Percentiles rank a stretch among this genome's conserved stretches.
Conservation (phyloP, 1,139 yeast genomes). For the Yamadazyma epiphylla region DNA sequence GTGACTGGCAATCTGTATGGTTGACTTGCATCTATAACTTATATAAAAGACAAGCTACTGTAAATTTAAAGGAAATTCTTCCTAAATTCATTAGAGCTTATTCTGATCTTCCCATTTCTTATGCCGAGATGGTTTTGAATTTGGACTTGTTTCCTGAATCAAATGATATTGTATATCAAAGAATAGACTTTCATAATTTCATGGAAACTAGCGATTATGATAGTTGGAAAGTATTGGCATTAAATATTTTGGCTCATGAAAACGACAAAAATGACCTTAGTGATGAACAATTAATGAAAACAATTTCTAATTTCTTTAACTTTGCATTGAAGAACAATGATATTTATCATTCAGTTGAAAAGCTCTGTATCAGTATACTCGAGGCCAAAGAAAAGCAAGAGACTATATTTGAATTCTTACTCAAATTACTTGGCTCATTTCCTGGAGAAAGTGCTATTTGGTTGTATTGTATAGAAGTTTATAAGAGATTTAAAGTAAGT, state of each 20-base stretch:
- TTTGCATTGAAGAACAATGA: conserved; percentile 29
- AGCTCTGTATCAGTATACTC: conserved; percentile 27
- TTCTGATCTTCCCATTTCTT: conserved; percentile 19
- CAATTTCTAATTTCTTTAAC: conserved; percentile 11
- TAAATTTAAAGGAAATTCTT: conserved; percentile 6
- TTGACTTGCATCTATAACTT: conserved; percentile 21
- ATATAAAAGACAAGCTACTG: conserved; percentile 12
- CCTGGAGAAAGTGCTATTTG: conserved; percentile 50
- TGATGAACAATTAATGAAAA: conserved; percentile 8
- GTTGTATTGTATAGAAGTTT: conserved; percentile 43
- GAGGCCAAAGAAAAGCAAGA: conserved; percentile 20
- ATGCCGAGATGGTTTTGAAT: conserved; percentile 22
- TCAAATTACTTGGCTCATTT: no score
- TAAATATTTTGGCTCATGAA: conserved; percentile 23
- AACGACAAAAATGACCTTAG: conserved; percentile 1
- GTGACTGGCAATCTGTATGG: conserved; percentile 26
- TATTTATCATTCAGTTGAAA: conserved; percentile 40
- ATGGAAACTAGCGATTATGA: conserved; percentile 19
- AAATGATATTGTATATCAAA: conserved; percentile 1
- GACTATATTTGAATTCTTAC: no score
- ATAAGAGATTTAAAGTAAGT: conserved; percentile 21
- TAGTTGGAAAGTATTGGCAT: conserved; percentile 35
- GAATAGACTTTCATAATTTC: conserved; percentile 15
- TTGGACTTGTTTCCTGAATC: background rate
- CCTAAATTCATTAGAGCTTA: conserved; percentile 10